Evolutionary conservation across 1,139 yeast genomes (phyloP).

Genomic region (Debaryomycetaceae sp.): DNA sequence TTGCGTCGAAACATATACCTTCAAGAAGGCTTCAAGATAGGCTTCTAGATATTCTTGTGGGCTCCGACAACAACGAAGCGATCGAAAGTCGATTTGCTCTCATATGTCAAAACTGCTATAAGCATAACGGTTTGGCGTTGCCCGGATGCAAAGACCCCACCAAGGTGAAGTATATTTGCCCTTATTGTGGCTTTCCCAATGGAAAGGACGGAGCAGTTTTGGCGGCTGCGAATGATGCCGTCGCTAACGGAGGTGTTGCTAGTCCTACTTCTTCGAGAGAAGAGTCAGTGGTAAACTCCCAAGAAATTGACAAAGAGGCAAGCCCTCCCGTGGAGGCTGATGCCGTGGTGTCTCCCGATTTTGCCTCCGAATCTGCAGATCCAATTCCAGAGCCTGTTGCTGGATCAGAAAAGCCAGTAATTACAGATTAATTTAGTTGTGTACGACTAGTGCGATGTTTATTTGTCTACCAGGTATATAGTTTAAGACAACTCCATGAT

Average conservation of each 20-base stretch:
- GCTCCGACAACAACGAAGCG: conserved; percentile 67
- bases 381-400: not conserved
- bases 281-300: too few relatives aligned
- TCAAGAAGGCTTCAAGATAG: conserved; percentile 36
- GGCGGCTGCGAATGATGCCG: not conserved
- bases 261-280: not conserved
- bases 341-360: not conserved
- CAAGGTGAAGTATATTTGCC: conserved; percentile 63
- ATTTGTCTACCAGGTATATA: not conserved
- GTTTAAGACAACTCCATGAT: conserved; percentile 77
- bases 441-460: not conserved
- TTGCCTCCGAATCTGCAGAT: not conserved
- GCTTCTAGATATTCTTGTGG: conserved; percentile 54
- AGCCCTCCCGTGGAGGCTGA: not conserved
- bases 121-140: conserved; percentile 82
- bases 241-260: not conserved
- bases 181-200: conserved; percentile 64
- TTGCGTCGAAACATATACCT: not conserved
- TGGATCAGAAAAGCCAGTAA: too few relatives aligned
- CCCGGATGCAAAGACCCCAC: conserved; percentile 57
- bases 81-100: conserved; percentile 66
- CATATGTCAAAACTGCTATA: conserved; percentile 60
- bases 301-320: not conserved
- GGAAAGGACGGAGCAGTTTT: conserved; percentile 21
- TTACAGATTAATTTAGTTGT: too few relatives aligned